Evolutionary conservation across 495 filamentous ascomycete species (phyloP).

Genomic region (Hyaloscypha hepaticicola): DNA sequence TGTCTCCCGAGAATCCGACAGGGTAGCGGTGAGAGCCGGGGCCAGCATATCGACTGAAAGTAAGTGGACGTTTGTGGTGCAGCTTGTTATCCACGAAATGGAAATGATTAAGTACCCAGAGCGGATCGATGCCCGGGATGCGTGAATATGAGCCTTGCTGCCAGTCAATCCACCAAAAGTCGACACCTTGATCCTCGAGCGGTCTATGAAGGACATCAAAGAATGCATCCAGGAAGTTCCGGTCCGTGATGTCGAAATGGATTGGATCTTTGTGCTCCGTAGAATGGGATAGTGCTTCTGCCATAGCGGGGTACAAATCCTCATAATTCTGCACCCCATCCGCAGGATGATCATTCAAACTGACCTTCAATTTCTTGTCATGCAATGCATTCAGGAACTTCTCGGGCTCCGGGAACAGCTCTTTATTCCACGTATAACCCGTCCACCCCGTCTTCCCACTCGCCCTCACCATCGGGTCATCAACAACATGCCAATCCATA

Average conservation of each 20-base stretch:
- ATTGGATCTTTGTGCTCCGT: conserved; percentile 45
- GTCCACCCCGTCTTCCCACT: conserved; percentile 49
- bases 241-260: conserved; percentile 52
- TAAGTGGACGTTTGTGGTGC: conserved; percentile 29
- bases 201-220: conserved; percentile 52
- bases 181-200: conserved; percentile 49
- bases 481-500: conserved; percentile 62
- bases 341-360: conserved; percentile 58
- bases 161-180: conserved; percentile 67
- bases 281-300: conserved; percentile 45
- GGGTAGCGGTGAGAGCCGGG: conserved; percentile 60
- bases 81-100: conserved; percentile 51
- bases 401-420: conserved; percentile 53
- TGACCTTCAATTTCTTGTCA: conserved; percentile 42
- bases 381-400: conserved; percentile 46
- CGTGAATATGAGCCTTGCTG: conserved; percentile 54
- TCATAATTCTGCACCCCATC: conserved; percentile 53
- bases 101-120: conserved; percentile 64
- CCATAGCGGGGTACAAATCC: conserved; percentile 52
- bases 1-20: conserved; percentile 61
- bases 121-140: conserved; percentile 55
- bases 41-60: conserved; percentile 56
- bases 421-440: conserved; percentile 59
- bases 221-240: conserved; percentile 54
- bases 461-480: conserved; percentile 34